Evolutionary conservation across 495 filamentous ascomycete genomes (phyloP).

Genomic region (Geoglossum glabrum): DNA sequence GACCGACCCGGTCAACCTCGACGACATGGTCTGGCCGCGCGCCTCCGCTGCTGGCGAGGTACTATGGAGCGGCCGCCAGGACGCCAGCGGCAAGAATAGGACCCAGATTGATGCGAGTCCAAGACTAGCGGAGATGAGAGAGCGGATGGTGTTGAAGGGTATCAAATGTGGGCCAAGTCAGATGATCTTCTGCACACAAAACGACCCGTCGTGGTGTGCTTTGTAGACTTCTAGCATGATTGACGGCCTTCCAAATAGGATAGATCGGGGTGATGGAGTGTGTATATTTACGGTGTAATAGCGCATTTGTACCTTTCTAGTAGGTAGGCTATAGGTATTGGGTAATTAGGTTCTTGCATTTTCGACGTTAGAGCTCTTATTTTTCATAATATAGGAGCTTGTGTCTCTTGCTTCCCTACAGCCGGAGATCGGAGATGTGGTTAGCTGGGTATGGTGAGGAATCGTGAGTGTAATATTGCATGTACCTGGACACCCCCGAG

Average conservation of each 20-base stretch:
- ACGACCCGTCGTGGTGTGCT: conserved; percentile 10
- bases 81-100: conserved; percentile 38
- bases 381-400: too few species aligned
- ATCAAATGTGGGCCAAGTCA: conserved; percentile 37
- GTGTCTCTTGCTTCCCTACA: neutral
- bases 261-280: neutral
- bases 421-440: neutral
- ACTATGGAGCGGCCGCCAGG: conserved; percentile 53
- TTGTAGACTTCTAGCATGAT: neutral
- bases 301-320: neutral
- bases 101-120: conserved; percentile 43
- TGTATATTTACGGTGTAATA: neutral
- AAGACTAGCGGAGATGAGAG: conserved; percentile 47
- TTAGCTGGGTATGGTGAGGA: too few species aligned
- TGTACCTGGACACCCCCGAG: neutral
- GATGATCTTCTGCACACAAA: conserved; percentile 30
- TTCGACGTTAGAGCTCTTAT: too few species aligned
- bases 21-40: conserved; percentile 55
- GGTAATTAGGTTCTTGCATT: too few species aligned
- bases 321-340: neutral
- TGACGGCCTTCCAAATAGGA: neutral
- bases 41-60: conserved; percentile 50
- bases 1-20: conserved; percentile 47
- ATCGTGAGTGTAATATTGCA: too few species aligned
- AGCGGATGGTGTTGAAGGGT: conserved; percentile 45